Percentiles rank a stretch among this genome's conserved stretches.
These are phyloP conservation scores for Dendrobium nobile DNA, from an alignment of 106 monocot species.

Conservation along the genomic window DNA sequence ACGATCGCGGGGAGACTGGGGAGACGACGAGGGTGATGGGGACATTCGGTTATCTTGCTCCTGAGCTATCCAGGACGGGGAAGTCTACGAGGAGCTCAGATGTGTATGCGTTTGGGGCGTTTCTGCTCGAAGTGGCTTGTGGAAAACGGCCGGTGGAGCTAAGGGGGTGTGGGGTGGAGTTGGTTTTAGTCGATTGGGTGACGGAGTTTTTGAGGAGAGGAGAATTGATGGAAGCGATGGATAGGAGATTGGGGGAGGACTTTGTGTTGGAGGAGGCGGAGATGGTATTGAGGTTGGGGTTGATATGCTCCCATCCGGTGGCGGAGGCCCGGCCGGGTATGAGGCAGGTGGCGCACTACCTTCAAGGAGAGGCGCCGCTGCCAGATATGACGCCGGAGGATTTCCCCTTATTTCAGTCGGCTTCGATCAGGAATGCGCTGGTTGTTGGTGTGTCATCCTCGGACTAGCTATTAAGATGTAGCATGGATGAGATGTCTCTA, in stretches of 20 bases:
- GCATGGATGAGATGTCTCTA: too few relatives aligned
- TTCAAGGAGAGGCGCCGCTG: conserved; percentile 19
- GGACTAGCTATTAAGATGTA: too few relatives aligned
- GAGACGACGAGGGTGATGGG: conserved; percentile 49
- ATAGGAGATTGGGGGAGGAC: conserved; percentile 19
- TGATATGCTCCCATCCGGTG: conserved; percentile 43
- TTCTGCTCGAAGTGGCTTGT: conserved; percentile 46
- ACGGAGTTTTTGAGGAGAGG: conserved; percentile 26
- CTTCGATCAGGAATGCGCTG: background rate
- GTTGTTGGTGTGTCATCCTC: too few relatives aligned
- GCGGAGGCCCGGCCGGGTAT: conserved; percentile 38
- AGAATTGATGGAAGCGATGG: conserved; percentile 28
- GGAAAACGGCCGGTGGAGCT: conserved; percentile 49
- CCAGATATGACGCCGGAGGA: background rate
- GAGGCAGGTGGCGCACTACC: conserved; percentile 43
- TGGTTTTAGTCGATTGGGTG: conserved; percentile 44
- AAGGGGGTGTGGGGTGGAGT: conserved; percentile 14
- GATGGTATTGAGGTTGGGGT: conserved; percentile 40
- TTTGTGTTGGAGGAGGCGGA: conserved; percentile 34
- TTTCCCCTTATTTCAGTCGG: too few relatives aligned
- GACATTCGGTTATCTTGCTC: conserved; percentile 60
- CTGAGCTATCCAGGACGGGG: conserved; percentile 47
- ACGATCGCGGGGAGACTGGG: conserved; percentile 39
- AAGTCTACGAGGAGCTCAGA: conserved; percentile 42
- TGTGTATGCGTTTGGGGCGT: conserved; percentile 53